These are phyloP conservation scores for Polychytrium aggregatum DNA, from an alignment of 192 early-diverging fungal genomes.

Conservation along the genomic window DNA sequence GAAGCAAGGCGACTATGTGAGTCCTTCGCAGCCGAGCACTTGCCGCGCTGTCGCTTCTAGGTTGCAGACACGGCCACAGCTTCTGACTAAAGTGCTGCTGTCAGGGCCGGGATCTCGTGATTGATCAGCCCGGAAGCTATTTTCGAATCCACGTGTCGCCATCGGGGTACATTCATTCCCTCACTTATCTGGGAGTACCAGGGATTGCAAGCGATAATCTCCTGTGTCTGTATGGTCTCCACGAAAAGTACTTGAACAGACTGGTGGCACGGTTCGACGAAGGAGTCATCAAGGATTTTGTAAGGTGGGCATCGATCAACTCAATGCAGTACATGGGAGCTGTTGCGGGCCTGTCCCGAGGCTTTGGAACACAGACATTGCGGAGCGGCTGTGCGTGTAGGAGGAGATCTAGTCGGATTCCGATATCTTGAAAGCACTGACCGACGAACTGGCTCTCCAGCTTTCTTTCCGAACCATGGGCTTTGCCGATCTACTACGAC, in stretches of 20 bases:
- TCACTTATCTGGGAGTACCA: slow-evolving; percentile 30
- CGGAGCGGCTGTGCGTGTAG: neutral
- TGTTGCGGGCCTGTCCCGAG: neutral
- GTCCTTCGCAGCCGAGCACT: neutral
- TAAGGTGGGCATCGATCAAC: slow-evolving; percentile 29
- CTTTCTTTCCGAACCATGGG: slow-evolving; percentile 40
- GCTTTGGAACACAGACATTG: neutral
- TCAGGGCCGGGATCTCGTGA: slow-evolving; percentile 39
- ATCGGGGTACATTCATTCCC: slow-evolving; percentile 29
- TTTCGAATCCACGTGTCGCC: slow-evolving; percentile 37
- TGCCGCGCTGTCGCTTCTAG: too few relatives aligned
- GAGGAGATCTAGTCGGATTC: neutral
- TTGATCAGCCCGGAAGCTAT: slow-evolving; percentile 21
- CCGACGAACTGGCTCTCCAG: slow-evolving; percentile 7
- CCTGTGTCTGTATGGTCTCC: slow-evolving; percentile 29
- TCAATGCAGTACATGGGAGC: neutral
- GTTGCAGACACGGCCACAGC: too few relatives aligned
- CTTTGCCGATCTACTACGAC: slow-evolving; percentile 40
- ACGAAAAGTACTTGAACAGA: slow-evolving; percentile 40
- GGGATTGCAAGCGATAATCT: slow-evolving; percentile 31
- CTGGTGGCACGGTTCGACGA: slow-evolving; percentile 41
- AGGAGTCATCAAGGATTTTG: slow-evolving; percentile 40
- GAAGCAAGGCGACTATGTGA: slow-evolving; percentile 24
- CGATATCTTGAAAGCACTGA: too few relatives aligned
- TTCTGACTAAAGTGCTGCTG: too few relatives aligned